Percentiles rank a stretch among this genome's conserved stretches.
These are phyloP conservation scores for Vitis cinerea DNA, from an alignment of 164 flowering plant species.

Conservation along the genomic window DNA sequence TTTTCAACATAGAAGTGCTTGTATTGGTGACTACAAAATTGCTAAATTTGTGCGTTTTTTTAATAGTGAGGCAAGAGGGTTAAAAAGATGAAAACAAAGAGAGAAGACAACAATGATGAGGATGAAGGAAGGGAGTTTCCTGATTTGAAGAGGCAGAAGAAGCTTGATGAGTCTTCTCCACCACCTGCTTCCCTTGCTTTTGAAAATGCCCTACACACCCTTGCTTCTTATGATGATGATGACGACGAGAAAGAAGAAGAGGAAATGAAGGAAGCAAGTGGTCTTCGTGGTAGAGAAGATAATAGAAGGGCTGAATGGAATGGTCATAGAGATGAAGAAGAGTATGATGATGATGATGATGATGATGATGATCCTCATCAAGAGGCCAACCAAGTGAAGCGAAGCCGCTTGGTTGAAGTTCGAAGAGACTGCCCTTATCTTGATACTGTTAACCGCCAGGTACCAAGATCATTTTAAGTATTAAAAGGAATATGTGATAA, in stretches of 20 bases:
- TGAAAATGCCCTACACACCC: constrained; percentile 62
- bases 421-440: constrained; percentile 95
- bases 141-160: constrained; percentile 48
- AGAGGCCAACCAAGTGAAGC: constrained; percentile 26
- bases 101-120: constrained; percentile 30
- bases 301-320: constrained; percentile 9
- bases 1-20: too few relatives aligned
- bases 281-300: constrained; percentile 5
- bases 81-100: constrained; percentile 39
- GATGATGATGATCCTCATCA: constrained; percentile 29
- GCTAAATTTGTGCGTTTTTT: not conserved
- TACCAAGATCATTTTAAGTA: constrained; percentile 14
- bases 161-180: constrained; percentile 26
- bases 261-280: constrained; percentile 3
- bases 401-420: constrained; percentile 50
- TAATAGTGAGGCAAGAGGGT: constrained; percentile 8
- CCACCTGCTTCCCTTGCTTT: constrained; percentile 33
- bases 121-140: constrained; percentile 22
- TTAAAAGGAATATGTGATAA: not conserved
- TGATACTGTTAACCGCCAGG: constrained; percentile 99
- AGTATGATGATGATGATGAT: constrained; percentile 42
- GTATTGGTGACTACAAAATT: too few relatives aligned
- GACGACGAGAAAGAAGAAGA: constrained; percentile 50
- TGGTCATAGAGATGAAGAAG: constrained; percentile 28
- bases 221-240: constrained; percentile 64